Percentiles rank a stretch among this genome's conserved stretches.
These are phyloP conservation scores for Lumnitzera littorea DNA, from an alignment of 345 rosid species.

Conservation along the genomic window DNA sequence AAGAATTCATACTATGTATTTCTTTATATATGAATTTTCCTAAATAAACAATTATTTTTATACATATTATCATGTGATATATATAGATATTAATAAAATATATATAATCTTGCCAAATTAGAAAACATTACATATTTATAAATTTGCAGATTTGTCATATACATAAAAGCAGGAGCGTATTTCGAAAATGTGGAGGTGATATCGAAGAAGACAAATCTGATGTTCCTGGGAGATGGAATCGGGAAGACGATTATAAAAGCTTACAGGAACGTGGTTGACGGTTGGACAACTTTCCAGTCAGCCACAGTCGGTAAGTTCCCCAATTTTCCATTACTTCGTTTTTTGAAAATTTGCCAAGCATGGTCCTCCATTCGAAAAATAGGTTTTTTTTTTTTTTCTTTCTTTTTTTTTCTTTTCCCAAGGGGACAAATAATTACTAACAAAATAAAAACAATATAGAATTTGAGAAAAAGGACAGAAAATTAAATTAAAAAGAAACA, in stretches of 20 bases:
- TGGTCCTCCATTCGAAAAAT: no score
- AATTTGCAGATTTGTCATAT: constrained; percentile 58
- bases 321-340: not conserved
- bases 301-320: constrained; percentile 74
- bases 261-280: constrained; percentile 44
- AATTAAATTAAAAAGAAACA: no score
- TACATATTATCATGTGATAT: not conserved
- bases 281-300: constrained; percentile 76
- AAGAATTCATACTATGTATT: no score
- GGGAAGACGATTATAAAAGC: constrained; percentile 69
- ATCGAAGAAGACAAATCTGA: constrained; percentile 44
- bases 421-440: no score
- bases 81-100: no score
- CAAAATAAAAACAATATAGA: no score
- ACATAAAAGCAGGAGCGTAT: constrained; percentile 66
- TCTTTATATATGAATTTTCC: not conserved
- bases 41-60: not conserved
- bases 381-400: no score
- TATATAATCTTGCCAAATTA: no score
- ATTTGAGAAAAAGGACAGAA: no score
- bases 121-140: not conserved
- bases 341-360: no score
- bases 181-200: constrained; percentile 69
- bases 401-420: no score
- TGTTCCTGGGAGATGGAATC: constrained; percentile 85